Base-by-base conservation (phyloP, 129 eudicot genomes). In the Flaveria bidentis region DNA sequence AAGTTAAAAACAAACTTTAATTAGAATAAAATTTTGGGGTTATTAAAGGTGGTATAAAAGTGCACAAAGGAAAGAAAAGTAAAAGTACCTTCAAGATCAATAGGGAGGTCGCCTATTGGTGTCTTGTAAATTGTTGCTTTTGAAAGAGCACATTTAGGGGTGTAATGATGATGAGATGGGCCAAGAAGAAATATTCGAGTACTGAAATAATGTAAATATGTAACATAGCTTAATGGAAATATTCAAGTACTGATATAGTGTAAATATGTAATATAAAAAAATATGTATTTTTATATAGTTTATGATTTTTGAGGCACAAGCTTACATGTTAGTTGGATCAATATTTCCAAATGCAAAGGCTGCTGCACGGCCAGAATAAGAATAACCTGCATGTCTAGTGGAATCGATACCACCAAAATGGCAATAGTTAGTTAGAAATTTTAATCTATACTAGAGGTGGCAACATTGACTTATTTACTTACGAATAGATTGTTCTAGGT, bases 291-390 rank as follows among this genome's bases (percentile, higher is more conserved):
- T 9, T 76, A 16, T 33, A 33, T 9, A 30, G 8, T 2, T 28
- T 49, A 52, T 14, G 56, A 33, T 50, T 68, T 53, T 57, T 56
- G 42, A 18, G 15, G 6, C 70, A 63, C 12, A 78, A 26, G 82
- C 89, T 70, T 82, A 93, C 98, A 93, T 93, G 80, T 85, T 87
- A 44, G 86, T 79, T 9, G 98, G 98, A 61, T 93, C 97, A 9
- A 93, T 93, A 81, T 87, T 90, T 22, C 88, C 98, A 83, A 93
- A 93, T 73, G 98, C 98, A 87, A 76, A 93, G 69, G 98, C 98
- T 41, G 98, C 98, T 71, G 98, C 98, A 76, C 91, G 96, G 26
- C 98, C 98, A 33, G 98, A 93, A 87, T 93, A 93, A 17, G 98
- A 93, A 77, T 93, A 93, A 76, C 98, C 98, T 82, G 98, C 98